Evolutionary conservation across 768 basidiomycete species (phyloP), one percentile per base, ranked within the genome.

Genomic region (Mycena alexandri): DNA sequence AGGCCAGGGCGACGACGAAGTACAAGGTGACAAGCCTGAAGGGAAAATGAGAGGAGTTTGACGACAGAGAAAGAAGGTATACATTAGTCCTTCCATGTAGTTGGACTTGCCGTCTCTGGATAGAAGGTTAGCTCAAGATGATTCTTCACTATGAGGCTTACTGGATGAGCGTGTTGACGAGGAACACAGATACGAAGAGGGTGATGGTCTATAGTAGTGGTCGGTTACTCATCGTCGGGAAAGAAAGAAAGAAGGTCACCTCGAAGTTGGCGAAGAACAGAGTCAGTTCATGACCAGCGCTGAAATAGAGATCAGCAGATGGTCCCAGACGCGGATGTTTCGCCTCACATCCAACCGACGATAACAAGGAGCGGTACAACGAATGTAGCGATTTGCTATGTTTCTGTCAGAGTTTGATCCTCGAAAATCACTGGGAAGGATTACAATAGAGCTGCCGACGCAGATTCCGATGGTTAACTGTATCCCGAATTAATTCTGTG

Each of bases 201-300:
- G 87, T 80, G 66, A 96, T 88, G 7, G 96, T 98, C 89, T 43
- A 47, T 51, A 21, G 16, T 47, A 25, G 47, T 36, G 68, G 44
- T 33, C 1, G 16, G 13, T 64, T 51, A 5, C 19, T 41, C 14
- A 47, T 33, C 44, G 59, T 14, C 41, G 22, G 54, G 25, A 34
- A 60, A 21, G 24, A 62, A 44, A 33, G 65, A n/a, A 70, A 38
- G 11, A 10, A 62, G 61, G 77, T 11, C 63, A 90, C 91, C 87
- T 96, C 93, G 75, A 95, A 95, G 77, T 94, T 88, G 50, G 87
- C 88, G 71, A 97, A 96, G 83, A 90, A 94, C 29, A 96, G 82
- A 0, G 93, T 93, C 56, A 94, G 79, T 58, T 91, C 85, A 73
- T 92, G 91, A 29, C 85, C 85, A 36, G 91, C 83, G 13, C 90